Evolutionary conservation across 148 eudicot species (phyloP), one percentile per base, ranked within the genome.

Genomic region (Chenopodium formosanum): DNA sequence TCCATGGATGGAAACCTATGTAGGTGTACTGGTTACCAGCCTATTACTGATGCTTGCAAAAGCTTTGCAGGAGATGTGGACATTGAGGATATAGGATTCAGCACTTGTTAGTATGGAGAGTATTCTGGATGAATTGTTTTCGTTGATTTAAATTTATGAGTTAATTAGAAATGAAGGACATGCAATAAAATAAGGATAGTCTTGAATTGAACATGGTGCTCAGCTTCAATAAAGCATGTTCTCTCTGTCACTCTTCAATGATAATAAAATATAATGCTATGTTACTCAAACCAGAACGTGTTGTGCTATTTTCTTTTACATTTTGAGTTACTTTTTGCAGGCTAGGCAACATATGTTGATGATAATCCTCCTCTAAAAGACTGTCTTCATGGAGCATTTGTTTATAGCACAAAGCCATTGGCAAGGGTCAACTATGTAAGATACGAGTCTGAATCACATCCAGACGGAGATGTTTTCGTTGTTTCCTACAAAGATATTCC

Each of bases 21-120:
- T 85, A 86, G 99, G 37, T 96, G 99, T 81, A 96, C 98, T 73
- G 99, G 99, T 20, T 94, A 96, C 82, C 96, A 98, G 37, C 92
- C 99, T 70, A 91, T 96, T 75, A 91, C 89, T 71, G 98, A 96
- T 90, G 98, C 91, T 63, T 96, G 98, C 90, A 96, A 96, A 85
- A 94, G 97, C 82, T 96, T 96, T 85, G 97, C 98, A 73, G 78
- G 87, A 81, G 87, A 91, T 89, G 92, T 96, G 62, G 99, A 96
- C 83, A 88, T 96, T 84, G 99, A 96, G 75, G 98, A 96, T 85
- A 86, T 96, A 80, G 98, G 99, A 62, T 75, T 88, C 46, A 96
- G 94, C 82, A 85, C 92, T 2, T 96, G 40, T 70, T 6, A 34
- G 44, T 32, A 66, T 34, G 12, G 32, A 69, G n/a, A 31, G 34